These are phyloP conservation scores for Corynespora cassiicola DNA, from an alignment of 2,329 filamentous ascomycete genomes.

Conservation along the genomic window DNA sequence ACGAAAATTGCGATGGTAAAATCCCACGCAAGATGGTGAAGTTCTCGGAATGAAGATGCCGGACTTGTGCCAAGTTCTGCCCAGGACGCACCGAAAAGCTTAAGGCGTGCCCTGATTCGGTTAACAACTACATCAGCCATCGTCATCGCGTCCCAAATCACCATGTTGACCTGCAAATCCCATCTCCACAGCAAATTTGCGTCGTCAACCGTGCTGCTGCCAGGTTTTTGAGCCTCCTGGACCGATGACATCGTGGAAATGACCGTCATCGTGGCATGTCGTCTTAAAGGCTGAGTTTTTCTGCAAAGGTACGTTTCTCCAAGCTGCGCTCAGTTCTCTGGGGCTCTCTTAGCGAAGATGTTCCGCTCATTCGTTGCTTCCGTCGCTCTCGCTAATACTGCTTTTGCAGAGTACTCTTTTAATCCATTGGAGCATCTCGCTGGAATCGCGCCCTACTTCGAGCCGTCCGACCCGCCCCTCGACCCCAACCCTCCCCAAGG, in stretches of 20 bases:
- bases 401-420: slow-evolving; percentile 48
- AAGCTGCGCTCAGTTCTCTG: slow-evolving; percentile 1
- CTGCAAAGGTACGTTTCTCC: background rate
- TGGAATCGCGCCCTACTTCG: slow-evolving; percentile 59
- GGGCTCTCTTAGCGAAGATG: slow-evolving; percentile 16
- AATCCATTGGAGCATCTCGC: slow-evolving; percentile 58
- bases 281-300: background rate
- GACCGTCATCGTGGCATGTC: slow-evolving; percentile 4
- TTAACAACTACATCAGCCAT: slow-evolving; percentile 11
- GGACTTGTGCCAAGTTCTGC: slow-evolving; percentile 5
- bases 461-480: slow-evolving; percentile 53
- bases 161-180: slow-evolving; percentile 10
- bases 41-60: no score
- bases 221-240: background rate
- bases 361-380: slow-evolving; percentile 30
- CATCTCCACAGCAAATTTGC: slow-evolving; percentile 5
- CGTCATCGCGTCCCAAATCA: slow-evolving; percentile 13
- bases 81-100: slow-evolving; percentile 12
- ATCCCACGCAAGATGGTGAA: no score
- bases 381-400: slow-evolving; percentile 26
- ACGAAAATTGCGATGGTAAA: no score
- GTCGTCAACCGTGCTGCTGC: background rate
- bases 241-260: slow-evolving; percentile 12
- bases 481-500: slow-evolving; percentile 57
- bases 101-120: slow-evolving; percentile 14